Evolutionary conservation across 2,329 filamentous ascomycete species (phyloP).

Genomic region (Aureobasidium subglaciale): DNA sequence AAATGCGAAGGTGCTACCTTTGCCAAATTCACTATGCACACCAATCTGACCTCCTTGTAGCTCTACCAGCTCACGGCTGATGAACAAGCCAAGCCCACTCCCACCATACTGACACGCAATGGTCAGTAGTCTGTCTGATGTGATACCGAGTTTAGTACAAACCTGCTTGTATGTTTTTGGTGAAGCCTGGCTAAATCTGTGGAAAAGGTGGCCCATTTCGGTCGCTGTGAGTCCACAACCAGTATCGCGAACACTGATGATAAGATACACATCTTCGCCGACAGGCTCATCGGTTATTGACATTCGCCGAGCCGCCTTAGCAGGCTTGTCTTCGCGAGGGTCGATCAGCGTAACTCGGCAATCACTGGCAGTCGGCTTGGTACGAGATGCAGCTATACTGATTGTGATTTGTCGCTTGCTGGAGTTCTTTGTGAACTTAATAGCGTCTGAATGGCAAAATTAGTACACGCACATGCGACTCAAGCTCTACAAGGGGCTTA

Average conservation of each 20-base stretch:
- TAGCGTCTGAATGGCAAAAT: conserved; percentile 35
- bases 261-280: conserved; percentile 31
- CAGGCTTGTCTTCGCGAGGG: conserved; percentile 6
- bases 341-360: conserved; percentile 28
- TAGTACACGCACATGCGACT: conserved; percentile 27
- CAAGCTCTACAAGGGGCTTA: conserved; percentile 20
- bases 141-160: conserved; percentile 49
- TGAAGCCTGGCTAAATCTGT: conserved; percentile 46
- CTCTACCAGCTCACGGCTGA: conserved; percentile 58
- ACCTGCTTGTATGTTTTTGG: conserved; percentile 24
- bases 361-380: conserved; percentile 27
- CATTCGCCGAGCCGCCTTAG: conserved; percentile 15
- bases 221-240: conserved; percentile 29
- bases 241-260: conserved; percentile 29
- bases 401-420: conserved; percentile 31
- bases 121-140: neutral
- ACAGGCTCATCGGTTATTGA: conserved; percentile 11
- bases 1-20: conserved; percentile 59
- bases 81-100: conserved; percentile 61
- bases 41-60: conserved; percentile 56
- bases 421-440: conserved; percentile 35
- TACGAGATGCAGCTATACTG: conserved; percentile 28
- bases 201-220: conserved; percentile 47
- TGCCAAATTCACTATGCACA: conserved; percentile 50
- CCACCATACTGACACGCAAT: conserved; percentile 57